Conservation (phyloP, 345 rosid species). For the Kandelia obovata region DNA sequence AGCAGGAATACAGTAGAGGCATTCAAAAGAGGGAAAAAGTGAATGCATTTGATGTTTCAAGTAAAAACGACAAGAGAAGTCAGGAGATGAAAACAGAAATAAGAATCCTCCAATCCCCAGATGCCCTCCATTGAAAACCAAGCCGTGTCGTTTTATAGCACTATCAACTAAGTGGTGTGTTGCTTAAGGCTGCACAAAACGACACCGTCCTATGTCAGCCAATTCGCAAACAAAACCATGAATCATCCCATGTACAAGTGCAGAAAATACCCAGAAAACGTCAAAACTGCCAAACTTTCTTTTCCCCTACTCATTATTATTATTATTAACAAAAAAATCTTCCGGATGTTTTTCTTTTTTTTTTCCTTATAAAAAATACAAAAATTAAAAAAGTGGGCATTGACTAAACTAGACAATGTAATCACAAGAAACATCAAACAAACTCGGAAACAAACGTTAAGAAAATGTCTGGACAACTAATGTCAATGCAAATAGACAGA, state of each 20-base stretch:
- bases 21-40: conserved; percentile 5
- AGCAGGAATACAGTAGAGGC: background rate
- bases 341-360: background rate
- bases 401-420: no score
- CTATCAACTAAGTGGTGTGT: no score
- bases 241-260: background rate
- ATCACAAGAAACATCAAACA: no score
- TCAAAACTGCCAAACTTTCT: background rate
- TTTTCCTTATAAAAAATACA: no score
- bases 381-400: no score
- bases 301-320: no score
- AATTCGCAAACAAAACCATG: background rate
- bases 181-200: background rate
- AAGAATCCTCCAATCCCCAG: background rate
- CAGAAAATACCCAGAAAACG: background rate
- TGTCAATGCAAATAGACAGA: no score
- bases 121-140: background rate
- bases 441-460: no score
- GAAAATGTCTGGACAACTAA: no score
- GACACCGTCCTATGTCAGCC: background rate
- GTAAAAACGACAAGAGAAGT: conserved; percentile 36
- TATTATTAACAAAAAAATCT: background rate
- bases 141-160: background rate
- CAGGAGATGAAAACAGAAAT: conserved; percentile 7
- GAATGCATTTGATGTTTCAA: background rate